Percentiles rank a stretch among this genome's conserved stretches.
Evolutionary conservation across 106 monocot species (phyloP).

Genomic region (Alisma plantagoaquatica): DNA sequence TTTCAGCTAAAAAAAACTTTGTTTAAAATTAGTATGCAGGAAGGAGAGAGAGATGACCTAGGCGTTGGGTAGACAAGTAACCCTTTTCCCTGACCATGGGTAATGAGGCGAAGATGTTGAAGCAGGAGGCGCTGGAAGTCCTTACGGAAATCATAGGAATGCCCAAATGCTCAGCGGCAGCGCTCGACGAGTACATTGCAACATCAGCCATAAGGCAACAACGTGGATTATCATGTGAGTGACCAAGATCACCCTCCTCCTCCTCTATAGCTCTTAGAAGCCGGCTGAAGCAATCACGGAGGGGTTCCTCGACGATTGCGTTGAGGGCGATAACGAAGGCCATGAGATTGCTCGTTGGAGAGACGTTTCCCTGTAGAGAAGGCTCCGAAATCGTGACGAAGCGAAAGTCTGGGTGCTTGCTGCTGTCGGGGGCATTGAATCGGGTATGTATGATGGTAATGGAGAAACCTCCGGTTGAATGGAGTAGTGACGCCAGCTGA

Average conservation of each 20-base stretch:
- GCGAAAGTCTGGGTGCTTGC: slow-evolving; percentile 6
- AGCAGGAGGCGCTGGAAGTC: not conserved
- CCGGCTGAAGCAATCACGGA: not conserved
- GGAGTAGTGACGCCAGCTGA: slow-evolving; percentile 7
- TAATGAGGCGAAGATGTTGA: not conserved
- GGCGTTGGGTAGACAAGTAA: not conserved
- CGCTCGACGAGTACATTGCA: not conserved
- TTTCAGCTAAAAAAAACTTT: no score
- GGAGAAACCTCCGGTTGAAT: slow-evolving; percentile 5
- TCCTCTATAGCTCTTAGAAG: no score
- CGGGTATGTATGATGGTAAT: slow-evolving; percentile 10
- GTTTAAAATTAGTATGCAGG: no score
- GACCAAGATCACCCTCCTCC: no score
- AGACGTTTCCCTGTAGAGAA: not conserved
- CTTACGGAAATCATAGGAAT: not conserved
- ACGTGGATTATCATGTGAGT: no score
- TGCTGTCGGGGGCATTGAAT: slow-evolving; percentile 8
- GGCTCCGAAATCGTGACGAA: slow-evolving; percentile 1
- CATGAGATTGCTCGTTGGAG: not conserved
- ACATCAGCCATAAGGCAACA: not conserved
- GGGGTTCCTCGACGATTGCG: not conserved
- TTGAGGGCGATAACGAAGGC: not conserved
- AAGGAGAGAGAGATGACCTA: no score
- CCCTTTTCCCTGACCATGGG: not conserved
- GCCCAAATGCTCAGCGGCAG: not conserved